phyloP scores from a whole-genome alignment of 768 basidiomycete species.

The Rhodosporidiobolus sp. region DNA sequence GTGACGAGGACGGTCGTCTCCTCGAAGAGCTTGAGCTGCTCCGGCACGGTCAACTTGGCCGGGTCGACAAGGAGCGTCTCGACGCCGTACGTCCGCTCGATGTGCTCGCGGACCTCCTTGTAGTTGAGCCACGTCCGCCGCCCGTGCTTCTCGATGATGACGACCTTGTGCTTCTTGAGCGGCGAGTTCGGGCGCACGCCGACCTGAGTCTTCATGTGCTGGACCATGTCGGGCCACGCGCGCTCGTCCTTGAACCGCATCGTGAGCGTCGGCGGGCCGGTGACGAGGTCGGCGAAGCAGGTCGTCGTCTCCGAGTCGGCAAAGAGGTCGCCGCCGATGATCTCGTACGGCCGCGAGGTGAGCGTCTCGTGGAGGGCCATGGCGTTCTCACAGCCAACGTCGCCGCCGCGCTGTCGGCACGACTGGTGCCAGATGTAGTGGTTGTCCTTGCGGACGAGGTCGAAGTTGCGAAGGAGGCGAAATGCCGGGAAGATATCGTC shows the following conservation, averaged over 20 bases:
- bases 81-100: neutral
- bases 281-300: conserved; percentile 5
- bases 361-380: neutral
- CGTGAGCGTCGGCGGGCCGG: neutral
- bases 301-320: neutral
- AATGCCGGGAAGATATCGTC: conserved; percentile 1
- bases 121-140: conserved; percentile 4
- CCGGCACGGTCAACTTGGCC: neutral
- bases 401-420: neutral
- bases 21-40: neutral
- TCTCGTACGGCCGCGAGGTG: neutral
- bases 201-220: neutral
- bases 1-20: neutral
- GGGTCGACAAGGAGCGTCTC: neutral
- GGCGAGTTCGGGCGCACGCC: neutral
- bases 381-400: neutral
- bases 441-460: neutral
- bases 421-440: conserved; percentile 4
- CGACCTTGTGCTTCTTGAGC: conserved; percentile 5
- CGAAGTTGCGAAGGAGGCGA: neutral
- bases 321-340: neutral
- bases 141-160: conserved; percentile 3
- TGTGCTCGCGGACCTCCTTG: neutral
- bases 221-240: neutral
- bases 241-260: neutral